These are phyloP conservation scores for Alnus glutinosa DNA, from an alignment of 306 rosid species.

Conservation along the genomic window DNA sequence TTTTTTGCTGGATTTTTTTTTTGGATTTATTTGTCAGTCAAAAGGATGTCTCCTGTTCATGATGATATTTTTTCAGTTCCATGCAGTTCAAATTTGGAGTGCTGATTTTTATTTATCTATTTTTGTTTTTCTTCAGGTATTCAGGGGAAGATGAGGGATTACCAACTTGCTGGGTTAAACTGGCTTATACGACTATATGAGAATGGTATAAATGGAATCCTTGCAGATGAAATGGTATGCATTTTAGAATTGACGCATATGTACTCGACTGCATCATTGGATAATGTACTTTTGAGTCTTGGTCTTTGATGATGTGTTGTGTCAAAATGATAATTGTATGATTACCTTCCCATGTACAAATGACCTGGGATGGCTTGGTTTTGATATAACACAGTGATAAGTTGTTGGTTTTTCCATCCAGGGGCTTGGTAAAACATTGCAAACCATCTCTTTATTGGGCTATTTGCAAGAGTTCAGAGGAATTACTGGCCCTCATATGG, in stretches of 20 bases:
- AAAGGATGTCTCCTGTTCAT: conserved; percentile 18
- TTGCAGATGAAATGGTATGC: conserved; percentile 98
- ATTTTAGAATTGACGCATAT: neutral
- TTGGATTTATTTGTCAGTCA: neutral
- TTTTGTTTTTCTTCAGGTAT: conserved; percentile 54
- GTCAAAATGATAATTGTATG: neutral
- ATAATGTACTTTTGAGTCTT: neutral
- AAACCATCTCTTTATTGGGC: conserved; percentile 91
- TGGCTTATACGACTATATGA: conserved; percentile 97
- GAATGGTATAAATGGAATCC: conserved; percentile 97
- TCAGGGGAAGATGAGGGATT: conserved; percentile 98
- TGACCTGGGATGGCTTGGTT: conserved; percentile 8
- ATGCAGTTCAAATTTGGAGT: conserved; percentile 17
- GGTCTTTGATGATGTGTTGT: conserved; percentile 3
- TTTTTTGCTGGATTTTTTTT: neutral
- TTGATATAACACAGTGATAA: conserved; percentile 11
- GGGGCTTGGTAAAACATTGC: conserved; percentile 99
- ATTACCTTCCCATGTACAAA: conserved; percentile 8
- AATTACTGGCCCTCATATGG: conserved; percentile 96
- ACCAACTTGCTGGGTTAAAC: conserved; percentile 96
- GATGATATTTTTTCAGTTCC: neutral
- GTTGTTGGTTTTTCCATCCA: conserved; percentile 26
- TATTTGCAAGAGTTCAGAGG: conserved; percentile 95
- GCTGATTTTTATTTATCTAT: conserved; percentile 1
- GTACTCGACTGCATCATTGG: neutral